Base-by-base conservation (phyloP, 169 alveolate genomes). In the Plasmodium fragile region DNA sequence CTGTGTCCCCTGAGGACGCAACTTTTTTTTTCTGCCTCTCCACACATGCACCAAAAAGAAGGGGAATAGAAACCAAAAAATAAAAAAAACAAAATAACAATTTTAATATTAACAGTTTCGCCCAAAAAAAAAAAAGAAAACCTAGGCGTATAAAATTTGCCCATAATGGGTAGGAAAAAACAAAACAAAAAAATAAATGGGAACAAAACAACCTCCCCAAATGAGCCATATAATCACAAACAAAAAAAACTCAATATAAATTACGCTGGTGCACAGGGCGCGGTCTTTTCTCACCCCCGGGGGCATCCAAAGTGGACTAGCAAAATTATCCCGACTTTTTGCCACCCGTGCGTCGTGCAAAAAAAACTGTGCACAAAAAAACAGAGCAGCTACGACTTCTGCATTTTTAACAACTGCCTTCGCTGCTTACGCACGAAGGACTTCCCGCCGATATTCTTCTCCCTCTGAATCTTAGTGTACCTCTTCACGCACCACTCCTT, bases 391-490 rank as follows among this genome's bases (percentile, higher is more conserved):
- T 72, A 72, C 45, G 72, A 10, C 34, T 43, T 84, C 59, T 55
- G 13, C 55, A 80, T 80, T 22, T 49, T 79, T n/a, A 79, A 16
- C 0, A 91, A 32, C 75, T 91, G 69, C 36, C 59, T 91, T 49
- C 78, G 82, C 49, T 91, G 94, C 16, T 91, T 91, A 22, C 92
- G 87, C 4, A 91, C 84, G 59, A 91, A 91, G 25, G 94, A 91
- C 30, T 81, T 79, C n/a, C 94, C 94, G 8, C 94, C 94, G 18
- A 91, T 91, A 70, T 91, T 91, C 73, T 91, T 91, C 70, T 91
- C 80, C n/a, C 25, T 71, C 78, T 91, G 94, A 32, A 91, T 70
- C 55, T 91, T 79, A 28, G 94, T 91, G 59, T 91, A 91, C 77
- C 82, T 91, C 55, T 91, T 80, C 25, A 91, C 34, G 53, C 94